Conservation (phyloP, 1,139 yeast species). For the Magnusiomyces suaveolens region DNA sequence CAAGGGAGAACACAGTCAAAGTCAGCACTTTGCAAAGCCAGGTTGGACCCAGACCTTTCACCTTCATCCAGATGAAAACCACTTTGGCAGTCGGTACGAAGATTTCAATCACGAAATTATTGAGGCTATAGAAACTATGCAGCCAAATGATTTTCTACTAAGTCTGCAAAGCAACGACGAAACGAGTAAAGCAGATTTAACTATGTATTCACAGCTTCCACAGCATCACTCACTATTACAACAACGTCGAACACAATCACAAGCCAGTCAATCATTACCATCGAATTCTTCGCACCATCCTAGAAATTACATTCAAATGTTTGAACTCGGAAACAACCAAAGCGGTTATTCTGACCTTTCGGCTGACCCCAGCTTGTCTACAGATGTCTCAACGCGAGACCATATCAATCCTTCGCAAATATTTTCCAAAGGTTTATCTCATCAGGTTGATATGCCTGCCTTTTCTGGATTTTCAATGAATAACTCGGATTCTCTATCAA, state of each 20-base stretch:
- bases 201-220: not conserved
- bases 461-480: not conserved
- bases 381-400: too few species aligned
- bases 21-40: not conserved
- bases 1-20: not conserved
- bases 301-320: too few species aligned
- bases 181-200: not conserved
- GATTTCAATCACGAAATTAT: not conserved
- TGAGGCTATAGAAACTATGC: not conserved
- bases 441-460: not conserved
- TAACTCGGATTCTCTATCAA: not conserved
- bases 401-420: not conserved
- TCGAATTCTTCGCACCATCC: not conserved
- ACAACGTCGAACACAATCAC: not conserved
- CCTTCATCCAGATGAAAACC: not conserved
- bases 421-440: not conserved
- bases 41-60: too few species aligned
- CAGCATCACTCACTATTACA: not conserved
- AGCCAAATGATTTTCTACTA: not conserved
- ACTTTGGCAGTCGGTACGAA: not conserved
- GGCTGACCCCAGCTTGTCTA: not conserved
- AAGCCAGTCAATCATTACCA: not conserved
- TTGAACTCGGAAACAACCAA: not conserved
- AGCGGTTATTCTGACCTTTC: not conserved
- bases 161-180: not conserved